phyloP scores from a whole-genome alignment of 495 filamentous ascomycete species.

The Achaetomiella virescens region DNA sequence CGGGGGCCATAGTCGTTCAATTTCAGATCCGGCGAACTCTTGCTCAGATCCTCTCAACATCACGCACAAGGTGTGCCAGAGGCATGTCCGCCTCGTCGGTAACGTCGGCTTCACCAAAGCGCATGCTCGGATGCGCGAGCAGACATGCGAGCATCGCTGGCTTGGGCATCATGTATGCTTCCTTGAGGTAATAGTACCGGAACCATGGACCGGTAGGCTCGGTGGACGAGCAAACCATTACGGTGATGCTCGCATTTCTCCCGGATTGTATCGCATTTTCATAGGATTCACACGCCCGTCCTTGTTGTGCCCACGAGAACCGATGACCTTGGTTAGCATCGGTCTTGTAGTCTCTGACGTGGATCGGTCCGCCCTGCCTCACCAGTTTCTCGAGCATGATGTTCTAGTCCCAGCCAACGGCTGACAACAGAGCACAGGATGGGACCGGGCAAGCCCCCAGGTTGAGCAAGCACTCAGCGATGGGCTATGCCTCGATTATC shows the following conservation, averaged over 20 bases:
- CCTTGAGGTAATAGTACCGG: slow-evolving; percentile 1
- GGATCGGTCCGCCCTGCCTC: not conserved
- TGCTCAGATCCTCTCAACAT: not conserved
- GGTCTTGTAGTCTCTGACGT: not conserved
- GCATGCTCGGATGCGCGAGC: slow-evolving; percentile 3
- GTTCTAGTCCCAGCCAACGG: not conserved
- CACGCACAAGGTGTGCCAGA: not conserved
- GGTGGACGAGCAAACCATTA: not conserved
- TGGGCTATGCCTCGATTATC: not conserved
- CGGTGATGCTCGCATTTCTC: not conserved
- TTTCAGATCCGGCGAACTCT: not conserved
- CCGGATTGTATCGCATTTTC: not conserved
- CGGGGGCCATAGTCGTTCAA: not conserved
- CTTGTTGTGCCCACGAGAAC: no score
- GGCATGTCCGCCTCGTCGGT: not conserved
- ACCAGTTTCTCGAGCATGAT: not conserved
- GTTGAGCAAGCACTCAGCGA: not conserved
- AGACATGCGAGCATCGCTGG: not conserved
- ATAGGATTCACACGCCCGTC: not conserved
- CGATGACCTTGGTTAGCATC: no score
- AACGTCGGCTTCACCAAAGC: not conserved
- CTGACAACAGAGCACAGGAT: not conserved
- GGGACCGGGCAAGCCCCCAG: not conserved
- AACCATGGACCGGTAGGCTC: not conserved
- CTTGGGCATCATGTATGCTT: not conserved